phyloP scores from a whole-genome alignment of 495 filamentous ascomycete genomes.

The Schizothecium vesticola region DNA sequence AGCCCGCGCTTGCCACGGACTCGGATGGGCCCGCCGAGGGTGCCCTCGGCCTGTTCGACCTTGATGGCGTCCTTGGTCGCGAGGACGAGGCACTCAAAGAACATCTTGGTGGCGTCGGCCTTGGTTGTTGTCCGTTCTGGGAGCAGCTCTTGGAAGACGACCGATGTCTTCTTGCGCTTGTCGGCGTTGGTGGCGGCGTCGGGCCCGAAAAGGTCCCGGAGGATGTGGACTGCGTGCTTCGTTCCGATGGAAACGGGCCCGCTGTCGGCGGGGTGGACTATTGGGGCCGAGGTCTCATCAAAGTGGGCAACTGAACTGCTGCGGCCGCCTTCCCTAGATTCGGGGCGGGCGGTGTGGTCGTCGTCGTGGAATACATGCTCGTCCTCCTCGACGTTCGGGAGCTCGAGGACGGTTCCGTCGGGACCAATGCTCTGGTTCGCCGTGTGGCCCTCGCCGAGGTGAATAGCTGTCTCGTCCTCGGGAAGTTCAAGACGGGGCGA shows the following conservation, averaged over 20 bases:
- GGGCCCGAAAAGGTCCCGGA: conserved; percentile 77
- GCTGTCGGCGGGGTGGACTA: conserved; percentile 71
- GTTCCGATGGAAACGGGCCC: conserved; percentile 84
- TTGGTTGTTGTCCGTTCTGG: conserved; percentile 72
- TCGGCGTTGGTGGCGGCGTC: conserved; percentile 54
- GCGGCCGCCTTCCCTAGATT: conserved; percentile 20
- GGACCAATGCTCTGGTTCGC: conserved; percentile 46
- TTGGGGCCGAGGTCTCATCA: conserved; percentile 69
- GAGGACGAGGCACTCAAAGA: conserved; percentile 91
- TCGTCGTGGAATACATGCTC: conserved; percentile 37
- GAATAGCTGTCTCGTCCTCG: conserved; percentile 50
- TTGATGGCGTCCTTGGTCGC: conserved; percentile 98
- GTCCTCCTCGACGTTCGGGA: conserved; percentile 56
- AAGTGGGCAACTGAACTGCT: conserved; percentile 49
- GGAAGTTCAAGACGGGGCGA: conserved; percentile 66
- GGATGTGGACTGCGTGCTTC: conserved; percentile 90
- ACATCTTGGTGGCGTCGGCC: conserved; percentile 96
- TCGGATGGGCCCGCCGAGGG: conserved; percentile 68
- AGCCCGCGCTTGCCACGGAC: conserved; percentile 84
- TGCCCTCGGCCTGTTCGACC: conserved; percentile 77
- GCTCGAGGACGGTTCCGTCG: conserved; percentile 55
- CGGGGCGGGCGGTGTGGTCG: conserved; percentile 48
- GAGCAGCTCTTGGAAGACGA: conserved; percentile 87
- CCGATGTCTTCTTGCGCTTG: conserved; percentile 67
- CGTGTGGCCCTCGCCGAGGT: conserved; percentile 44